phyloP scores from a whole-genome alignment of 1,139 yeast genomes.

The Kluyveromyces sp. region DNA sequence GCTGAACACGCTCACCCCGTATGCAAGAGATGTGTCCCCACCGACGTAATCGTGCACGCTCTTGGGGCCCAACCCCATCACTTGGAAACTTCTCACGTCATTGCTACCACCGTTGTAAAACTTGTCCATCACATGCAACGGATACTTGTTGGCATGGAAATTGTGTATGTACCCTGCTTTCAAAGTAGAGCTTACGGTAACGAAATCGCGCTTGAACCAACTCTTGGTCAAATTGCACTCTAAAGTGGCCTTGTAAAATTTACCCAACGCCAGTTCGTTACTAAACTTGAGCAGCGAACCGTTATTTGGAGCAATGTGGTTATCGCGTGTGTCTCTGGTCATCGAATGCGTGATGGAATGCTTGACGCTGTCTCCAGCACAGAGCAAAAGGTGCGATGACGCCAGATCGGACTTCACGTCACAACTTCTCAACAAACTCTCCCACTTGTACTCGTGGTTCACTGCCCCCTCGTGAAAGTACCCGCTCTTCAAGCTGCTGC shows the following conservation, averaged over 20 bases:
- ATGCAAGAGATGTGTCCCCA: conserved; percentile 67
- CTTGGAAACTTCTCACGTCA: conserved; percentile 28
- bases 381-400: conserved; percentile 30
- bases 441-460: conserved; percentile 57
- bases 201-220: conserved; percentile 19
- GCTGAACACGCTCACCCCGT: conserved; percentile 63
- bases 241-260: conserved; percentile 29
- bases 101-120: conserved; percentile 49
- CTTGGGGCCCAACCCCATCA: conserved; percentile 81
- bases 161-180: conserved; percentile 48
- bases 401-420: conserved; percentile 32
- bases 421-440: conserved; percentile 57
- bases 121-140: conserved; percentile 36
- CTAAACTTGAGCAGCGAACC: conserved; percentile 52
- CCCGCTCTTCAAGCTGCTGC: conserved; percentile 12
- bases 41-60: conserved; percentile 52
- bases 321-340: conserved; percentile 51
- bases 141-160: conserved; percentile 21
- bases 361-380: conserved; percentile 57
- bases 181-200: conserved; percentile 37
- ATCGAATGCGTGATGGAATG: conserved; percentile 47
- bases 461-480: conserved; percentile 16
- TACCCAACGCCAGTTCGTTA: conserved; percentile 40
- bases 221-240: conserved; percentile 42
- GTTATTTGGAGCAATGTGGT: conserved; percentile 43